phyloP scores from a whole-genome alignment of 306 rosid genomes.

The Castanea mollissima region DNA sequence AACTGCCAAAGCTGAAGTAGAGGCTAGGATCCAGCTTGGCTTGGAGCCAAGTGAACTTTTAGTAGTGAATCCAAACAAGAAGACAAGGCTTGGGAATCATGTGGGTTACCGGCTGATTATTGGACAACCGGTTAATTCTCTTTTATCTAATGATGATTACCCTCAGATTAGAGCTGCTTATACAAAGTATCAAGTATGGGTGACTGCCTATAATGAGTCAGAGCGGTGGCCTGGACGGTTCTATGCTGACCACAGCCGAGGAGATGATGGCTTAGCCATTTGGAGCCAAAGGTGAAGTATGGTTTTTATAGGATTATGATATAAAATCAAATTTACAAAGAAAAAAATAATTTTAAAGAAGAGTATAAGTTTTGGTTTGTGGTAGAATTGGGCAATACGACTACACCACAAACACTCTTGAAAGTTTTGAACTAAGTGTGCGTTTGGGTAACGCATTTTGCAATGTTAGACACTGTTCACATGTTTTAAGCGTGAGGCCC shows the following conservation, averaged over 20 bases:
- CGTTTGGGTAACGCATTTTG: too few species aligned
- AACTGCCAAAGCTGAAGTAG: slow-evolving; percentile 56
- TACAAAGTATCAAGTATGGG: slow-evolving; percentile 75
- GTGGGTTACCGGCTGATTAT: slow-evolving; percentile 74
- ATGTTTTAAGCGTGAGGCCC: too few species aligned
- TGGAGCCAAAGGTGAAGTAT: slow-evolving; percentile 68
- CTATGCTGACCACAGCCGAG: slow-evolving; percentile 71
- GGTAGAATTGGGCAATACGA: too few species aligned
- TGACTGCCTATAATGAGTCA: slow-evolving; percentile 73
- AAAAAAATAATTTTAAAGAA: background rate
- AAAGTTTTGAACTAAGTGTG: too few species aligned
- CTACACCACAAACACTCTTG: too few species aligned
- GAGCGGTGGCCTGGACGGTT: slow-evolving; percentile 84
- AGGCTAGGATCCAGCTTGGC: slow-evolving; percentile 54
- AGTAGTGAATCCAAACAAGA: slow-evolving; percentile 61
- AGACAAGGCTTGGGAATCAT: slow-evolving; percentile 56
- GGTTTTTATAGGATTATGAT: too few species aligned
- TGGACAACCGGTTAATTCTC: slow-evolving; percentile 54
- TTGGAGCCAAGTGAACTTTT: slow-evolving; percentile 59
- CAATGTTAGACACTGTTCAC: too few species aligned
- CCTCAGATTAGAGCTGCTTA: slow-evolving; percentile 71
- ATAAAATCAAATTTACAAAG: too few species aligned
- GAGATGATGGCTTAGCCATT: slow-evolving; percentile 78
- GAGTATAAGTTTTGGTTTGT: too few species aligned
- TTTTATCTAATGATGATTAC: slow-evolving; percentile 63